phyloP scores from a whole-genome alignment of 345 rosid genomes.

The Erucastrum elatum region DNA sequence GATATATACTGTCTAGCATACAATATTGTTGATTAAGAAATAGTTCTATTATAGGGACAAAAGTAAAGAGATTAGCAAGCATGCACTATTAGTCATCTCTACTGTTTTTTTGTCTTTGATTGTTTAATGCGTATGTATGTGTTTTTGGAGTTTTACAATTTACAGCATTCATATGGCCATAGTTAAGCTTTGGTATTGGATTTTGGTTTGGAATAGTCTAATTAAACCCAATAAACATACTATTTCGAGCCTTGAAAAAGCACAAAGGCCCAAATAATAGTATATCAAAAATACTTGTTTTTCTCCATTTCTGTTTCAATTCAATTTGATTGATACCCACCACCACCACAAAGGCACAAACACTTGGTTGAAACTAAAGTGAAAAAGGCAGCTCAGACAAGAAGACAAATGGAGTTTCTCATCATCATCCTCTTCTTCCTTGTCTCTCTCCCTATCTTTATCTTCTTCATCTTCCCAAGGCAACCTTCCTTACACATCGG shows the following conservation, averaged over 20 bases:
- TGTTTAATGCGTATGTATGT: background rate
- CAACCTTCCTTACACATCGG: background rate
- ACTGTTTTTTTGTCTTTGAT: background rate
- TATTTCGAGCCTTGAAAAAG: background rate
- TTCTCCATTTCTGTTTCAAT: background rate
- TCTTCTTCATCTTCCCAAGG: slow-evolving; percentile 23
- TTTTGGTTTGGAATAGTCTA: background rate
- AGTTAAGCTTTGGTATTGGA: background rate
- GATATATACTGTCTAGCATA: too few relatives aligned
- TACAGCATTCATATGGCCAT: background rate
- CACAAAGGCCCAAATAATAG: background rate
- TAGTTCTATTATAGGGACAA: too few relatives aligned
- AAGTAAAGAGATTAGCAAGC: background rate
- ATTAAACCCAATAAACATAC: background rate
- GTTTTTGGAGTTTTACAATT: background rate
- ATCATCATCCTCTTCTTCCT: slow-evolving; percentile 25
- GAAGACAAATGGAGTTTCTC: slow-evolving; percentile 18
- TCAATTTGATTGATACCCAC: background rate
- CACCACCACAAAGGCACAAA: background rate
- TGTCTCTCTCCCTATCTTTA: slow-evolving; percentile 18
- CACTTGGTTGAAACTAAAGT: background rate
- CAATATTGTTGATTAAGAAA: too few relatives aligned
- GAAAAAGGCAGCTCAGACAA: slow-evolving; percentile 6
- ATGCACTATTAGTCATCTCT: background rate
- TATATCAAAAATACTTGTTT: background rate